Evolutionary conservation across 305 asterid genomes (phyloP), one percentile per base, ranked within the genome.

Genomic region (Solanum hybrid): DNA sequence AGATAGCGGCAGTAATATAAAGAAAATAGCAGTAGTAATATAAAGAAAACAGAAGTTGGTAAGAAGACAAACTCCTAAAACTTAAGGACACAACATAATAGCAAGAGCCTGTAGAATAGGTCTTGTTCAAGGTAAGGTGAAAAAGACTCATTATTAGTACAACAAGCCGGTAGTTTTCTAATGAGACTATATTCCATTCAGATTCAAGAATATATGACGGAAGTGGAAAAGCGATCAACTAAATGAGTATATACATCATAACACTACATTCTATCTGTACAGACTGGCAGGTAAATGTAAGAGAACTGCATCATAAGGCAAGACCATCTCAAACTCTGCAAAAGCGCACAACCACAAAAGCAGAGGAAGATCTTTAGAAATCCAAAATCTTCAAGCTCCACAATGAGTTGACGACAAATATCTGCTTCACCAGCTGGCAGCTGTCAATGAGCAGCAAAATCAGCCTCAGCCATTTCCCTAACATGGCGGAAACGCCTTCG

Each of bases 401-500:
- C 72, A 46, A 3, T 29, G 87, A 56, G 76, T 51, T 46, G 29
- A 82, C 37, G 10, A 81, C 29, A 42, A 82, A 11, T 31, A n/a
- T 56, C 9, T 56, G 76, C 76, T 56, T 85, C 88, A 56, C 26
- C 88, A 56, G 31, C 34, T 3, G 38, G 38, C 72, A 82, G 87
- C 88, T 56, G 76, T 85, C 76, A 85, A 56, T 32, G 72, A 31
- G 32, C 88, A 60, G 46, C 89, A 90, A 86, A 77, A 89, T 80
- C 91, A 79, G 71, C 40, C 26, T 90, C 93, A 77, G 91, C 94
- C 91, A 94, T 89, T 90, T 91, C 93, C 90, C 98, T 91, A 10
- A 93, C 91, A 89, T 93, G 91, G 80, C 90, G 93, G 6, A 89
- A 86, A 24, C 96, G 97, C 91, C 93, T 93, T 87, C 94, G 89